Percentiles rank a stretch among this genome's conserved stretches.
Conservation (phyloP, 2,329 filamentous ascomycete genomes). For the Calonectria pseudoreteaudii region DNA sequence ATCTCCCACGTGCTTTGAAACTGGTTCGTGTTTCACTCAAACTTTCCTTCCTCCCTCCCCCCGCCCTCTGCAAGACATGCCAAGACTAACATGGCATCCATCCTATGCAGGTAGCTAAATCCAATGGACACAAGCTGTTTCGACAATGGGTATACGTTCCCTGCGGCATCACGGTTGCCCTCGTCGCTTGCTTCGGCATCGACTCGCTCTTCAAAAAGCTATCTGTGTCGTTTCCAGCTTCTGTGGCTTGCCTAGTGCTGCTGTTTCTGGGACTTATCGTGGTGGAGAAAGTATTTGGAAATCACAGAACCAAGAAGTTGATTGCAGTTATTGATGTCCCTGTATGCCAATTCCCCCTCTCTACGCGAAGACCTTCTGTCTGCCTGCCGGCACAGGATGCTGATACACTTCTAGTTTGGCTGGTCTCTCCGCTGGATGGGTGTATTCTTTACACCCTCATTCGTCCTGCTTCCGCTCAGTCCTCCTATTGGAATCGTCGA, state of each 20-base stretch:
- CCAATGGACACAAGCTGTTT: conserved; percentile 31
- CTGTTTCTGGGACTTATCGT: conserved; percentile 63
- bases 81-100: conserved; percentile 18
- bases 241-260: conserved; percentile 68
- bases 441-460: conserved; percentile 69
- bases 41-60: too few relatives aligned
- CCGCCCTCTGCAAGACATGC: background rate
- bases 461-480: conserved; percentile 69
- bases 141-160: conserved; percentile 65
- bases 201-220: conserved; percentile 57
- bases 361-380: background rate
- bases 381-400: background rate
- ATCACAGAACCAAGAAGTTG: conserved; percentile 59
- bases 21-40: conserved; percentile 28
- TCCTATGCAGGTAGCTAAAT: conserved; percentile 30
- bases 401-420: conserved; percentile 56
- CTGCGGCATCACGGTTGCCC: conserved; percentile 53
- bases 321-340: conserved; percentile 65
- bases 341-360: conserved; percentile 52
- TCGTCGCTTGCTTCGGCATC: conserved; percentile 57
- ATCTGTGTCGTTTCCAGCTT: conserved; percentile 68
- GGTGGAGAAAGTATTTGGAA: conserved; percentile 60
- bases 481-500: conserved; percentile 64
- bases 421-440: conserved; percentile 71
- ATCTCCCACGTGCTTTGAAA: conserved; percentile 35